Evolutionary conservation across 768 basidiomycete genomes (phyloP).

Genomic region (Boletellus emodensis): DNA sequence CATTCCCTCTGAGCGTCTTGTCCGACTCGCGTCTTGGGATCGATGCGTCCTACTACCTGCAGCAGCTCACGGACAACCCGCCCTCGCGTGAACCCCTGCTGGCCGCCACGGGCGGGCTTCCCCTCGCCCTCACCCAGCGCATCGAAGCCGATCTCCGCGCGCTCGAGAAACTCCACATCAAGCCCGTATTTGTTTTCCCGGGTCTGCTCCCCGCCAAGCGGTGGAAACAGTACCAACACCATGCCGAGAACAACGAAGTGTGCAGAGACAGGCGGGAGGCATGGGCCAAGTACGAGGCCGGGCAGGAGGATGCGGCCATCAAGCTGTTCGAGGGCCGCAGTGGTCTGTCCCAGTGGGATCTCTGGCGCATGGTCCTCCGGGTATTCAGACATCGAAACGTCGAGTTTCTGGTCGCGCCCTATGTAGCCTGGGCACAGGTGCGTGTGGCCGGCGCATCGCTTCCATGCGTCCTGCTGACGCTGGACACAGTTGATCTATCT

Average conservation of each 20-base stretch:
- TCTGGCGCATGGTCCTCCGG: constrained; percentile 90
- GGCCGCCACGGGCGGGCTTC: constrained; percentile 92
- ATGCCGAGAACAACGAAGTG: constrained; percentile 57
- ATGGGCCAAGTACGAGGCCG: constrained; percentile 91
- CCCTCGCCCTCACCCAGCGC: constrained; percentile 78
- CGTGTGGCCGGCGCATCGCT: constrained; percentile 28
- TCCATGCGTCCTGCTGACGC: constrained; percentile 5
- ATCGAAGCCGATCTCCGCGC: constrained; percentile 90
- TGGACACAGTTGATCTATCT: constrained; percentile 83
- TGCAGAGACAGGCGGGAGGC: constrained; percentile 78
- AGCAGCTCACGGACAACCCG: constrained; percentile 69
- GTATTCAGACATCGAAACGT: constrained; percentile 93
- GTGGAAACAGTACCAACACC: constrained; percentile 52
- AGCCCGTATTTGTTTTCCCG: constrained; percentile 97
- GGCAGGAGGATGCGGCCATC: constrained; percentile 85
- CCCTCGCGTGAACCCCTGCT: constrained; percentile 85
- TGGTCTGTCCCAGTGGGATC: constrained; percentile 77
- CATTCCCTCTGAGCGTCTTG: constrained; percentile 73
- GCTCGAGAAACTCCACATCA: constrained; percentile 89
- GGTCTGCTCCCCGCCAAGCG: constrained; percentile 79
- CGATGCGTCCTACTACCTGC: constrained; percentile 89
- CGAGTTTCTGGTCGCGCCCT: constrained; percentile 95
- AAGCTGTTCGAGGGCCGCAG: constrained; percentile 76
- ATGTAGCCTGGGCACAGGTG: constrained; percentile 94
- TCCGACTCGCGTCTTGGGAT: constrained; percentile 94